phyloP scores from a whole-genome alignment of 495 filamentous ascomycete species.

The Aspergillus ellipticus region DNA sequence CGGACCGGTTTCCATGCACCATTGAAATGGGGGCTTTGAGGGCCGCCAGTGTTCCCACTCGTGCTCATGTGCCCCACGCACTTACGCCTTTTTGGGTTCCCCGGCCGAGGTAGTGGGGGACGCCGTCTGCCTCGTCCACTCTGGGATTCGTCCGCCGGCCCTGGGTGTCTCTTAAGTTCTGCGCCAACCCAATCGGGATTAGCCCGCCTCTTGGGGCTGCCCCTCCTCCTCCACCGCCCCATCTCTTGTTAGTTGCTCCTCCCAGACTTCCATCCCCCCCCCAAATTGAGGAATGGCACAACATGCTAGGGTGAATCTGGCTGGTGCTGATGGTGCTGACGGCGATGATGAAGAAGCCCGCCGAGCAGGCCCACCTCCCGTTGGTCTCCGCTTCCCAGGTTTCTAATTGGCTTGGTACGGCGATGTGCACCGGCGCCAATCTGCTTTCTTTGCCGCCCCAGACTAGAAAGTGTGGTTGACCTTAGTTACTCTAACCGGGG shows the following conservation, averaged over 20 bases:
- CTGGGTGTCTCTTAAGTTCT: conserved; percentile 4
- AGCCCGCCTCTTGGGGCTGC: no score
- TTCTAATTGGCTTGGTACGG: conserved; percentile 12
- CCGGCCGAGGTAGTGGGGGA: conserved; percentile 18
- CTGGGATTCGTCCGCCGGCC: conserved; percentile 9
- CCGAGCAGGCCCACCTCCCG: conserved; percentile 16
- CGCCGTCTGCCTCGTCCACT: neutral
- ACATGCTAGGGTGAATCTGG: conserved; percentile 9
- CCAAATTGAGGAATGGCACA: conserved; percentile 17
- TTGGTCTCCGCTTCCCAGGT: conserved; percentile 8
- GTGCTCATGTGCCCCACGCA: conserved; percentile 23
- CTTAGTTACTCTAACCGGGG: no score
- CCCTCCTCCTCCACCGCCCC: neutral
- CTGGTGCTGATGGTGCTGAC: conserved; percentile 4
- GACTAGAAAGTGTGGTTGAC: conserved; percentile 12
- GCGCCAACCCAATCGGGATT: no score
- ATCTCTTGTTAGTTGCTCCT: no score
- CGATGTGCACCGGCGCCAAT: conserved; percentile 18
- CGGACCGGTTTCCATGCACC: conserved; percentile 15
- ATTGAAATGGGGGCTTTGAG: conserved; percentile 21
- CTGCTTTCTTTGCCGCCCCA: conserved; percentile 11
- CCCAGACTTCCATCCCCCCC: neutral
- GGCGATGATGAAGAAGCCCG: neutral
- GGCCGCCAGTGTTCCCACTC: conserved; percentile 22
- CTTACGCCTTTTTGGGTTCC: conserved; percentile 25